Conservation (phyloP, 768 basidiomycete species). For the Ephemerocybe angulata region DNA sequence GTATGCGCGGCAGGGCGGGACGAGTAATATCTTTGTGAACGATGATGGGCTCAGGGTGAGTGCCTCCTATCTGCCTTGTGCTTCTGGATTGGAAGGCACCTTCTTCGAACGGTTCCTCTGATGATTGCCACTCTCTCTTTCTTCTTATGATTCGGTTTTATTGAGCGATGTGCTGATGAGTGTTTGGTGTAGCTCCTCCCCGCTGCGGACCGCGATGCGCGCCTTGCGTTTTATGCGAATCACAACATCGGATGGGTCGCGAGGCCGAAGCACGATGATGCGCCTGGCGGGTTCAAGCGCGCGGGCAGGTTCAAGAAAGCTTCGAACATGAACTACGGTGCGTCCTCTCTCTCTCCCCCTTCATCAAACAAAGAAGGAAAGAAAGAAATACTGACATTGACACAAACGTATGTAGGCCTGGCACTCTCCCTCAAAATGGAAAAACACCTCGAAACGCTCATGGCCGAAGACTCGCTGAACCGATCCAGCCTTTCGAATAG, state of each 20-base stretch:
- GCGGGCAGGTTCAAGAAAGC: slow-evolving; percentile 94
- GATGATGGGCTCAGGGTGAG: slow-evolving; percentile 66
- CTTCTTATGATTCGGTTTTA: background rate
- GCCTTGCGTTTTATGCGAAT: slow-evolving; percentile 67
- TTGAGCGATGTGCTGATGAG: background rate
- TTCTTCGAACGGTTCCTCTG: no score
- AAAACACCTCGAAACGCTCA: slow-evolving; percentile 44
- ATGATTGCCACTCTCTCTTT: no score
- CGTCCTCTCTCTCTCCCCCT: slow-evolving; percentile 1
- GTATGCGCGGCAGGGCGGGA: slow-evolving; percentile 81
- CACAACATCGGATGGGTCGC: slow-evolving; percentile 78
- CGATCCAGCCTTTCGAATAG: background rate
- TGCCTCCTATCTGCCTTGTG: no score
- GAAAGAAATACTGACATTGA: background rate
- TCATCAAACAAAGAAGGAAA: background rate
- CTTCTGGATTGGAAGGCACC: no score
- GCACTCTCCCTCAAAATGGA: slow-evolving; percentile 61
- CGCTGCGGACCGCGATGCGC: slow-evolving; percentile 54
- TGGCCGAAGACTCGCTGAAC: slow-evolving; percentile 19
- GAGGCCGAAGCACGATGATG: slow-evolving; percentile 59
- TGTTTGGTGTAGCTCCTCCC: slow-evolving; percentile 42
- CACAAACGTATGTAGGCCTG: slow-evolving; percentile 38
- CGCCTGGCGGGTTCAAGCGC: slow-evolving; percentile 55
- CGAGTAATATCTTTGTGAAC: slow-evolving; percentile 70
- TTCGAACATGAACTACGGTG: slow-evolving; percentile 85